Conservation (phyloP, 106 monocot genomes). For the Chionographis japonica region DNA sequence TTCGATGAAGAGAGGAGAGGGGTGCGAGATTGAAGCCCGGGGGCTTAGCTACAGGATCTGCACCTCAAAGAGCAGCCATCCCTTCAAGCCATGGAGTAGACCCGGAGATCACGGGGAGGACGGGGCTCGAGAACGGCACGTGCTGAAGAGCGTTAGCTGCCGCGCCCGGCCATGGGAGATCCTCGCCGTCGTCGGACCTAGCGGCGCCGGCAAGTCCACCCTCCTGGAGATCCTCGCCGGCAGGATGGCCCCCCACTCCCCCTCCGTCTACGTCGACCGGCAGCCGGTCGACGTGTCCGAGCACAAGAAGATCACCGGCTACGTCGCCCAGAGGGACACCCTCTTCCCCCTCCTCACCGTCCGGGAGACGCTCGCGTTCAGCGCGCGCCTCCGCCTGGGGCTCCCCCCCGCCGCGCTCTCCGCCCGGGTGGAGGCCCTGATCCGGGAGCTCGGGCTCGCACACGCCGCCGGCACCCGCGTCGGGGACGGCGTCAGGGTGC, state of each 20-base stretch:
- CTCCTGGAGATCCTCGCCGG: conserved; percentile 78
- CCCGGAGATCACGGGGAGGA: conserved; percentile 17
- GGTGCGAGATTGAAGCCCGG: conserved; percentile 70
- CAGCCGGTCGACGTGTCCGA: conserved; percentile 15
- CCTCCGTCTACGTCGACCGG: conserved; percentile 43
- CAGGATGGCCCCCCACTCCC: conserved; percentile 20
- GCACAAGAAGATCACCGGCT: conserved; percentile 54
- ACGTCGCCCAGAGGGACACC: conserved; percentile 63
- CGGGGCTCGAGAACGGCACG: conserved; percentile 17
- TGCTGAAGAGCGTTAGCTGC: conserved; percentile 63
- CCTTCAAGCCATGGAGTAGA: conserved; percentile 40
- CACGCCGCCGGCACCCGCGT: conserved; percentile 41
- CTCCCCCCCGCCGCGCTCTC: conserved; percentile 1
- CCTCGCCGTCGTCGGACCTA: conserved; percentile 86
- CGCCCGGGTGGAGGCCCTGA: conserved; percentile 34
- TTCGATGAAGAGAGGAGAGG: conserved; percentile 33
- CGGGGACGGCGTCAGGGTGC: conserved; percentile 21
- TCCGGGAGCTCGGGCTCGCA: conserved; percentile 58
- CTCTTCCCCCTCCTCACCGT: conserved; percentile 93
- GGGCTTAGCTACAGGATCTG: conserved; percentile 56
- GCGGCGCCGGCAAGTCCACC: conserved; percentile 94
- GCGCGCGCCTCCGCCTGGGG: conserved; percentile 50
- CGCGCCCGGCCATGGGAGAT: conserved; percentile 67
- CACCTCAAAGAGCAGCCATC: conserved; percentile 8
- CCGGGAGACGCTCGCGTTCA: conserved; percentile 67